Evolutionary conservation across 2,329 filamentous ascomycete genomes (phyloP), one percentile per base, ranked within the genome.

Genomic region (Paraphoma sp.): DNA sequence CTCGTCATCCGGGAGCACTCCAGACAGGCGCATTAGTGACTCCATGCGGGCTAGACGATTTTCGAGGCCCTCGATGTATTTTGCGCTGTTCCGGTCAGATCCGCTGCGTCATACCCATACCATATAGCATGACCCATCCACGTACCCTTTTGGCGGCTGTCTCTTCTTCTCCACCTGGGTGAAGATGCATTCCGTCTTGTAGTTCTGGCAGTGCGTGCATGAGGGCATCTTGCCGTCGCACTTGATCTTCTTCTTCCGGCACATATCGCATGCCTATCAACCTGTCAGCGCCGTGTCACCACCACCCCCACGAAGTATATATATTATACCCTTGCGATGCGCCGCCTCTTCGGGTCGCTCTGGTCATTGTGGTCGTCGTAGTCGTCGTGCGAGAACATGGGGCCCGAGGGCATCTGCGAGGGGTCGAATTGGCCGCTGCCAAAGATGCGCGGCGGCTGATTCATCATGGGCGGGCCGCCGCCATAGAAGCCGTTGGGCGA

Each of bases 131-230:
- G 23, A 23, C 23, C 23, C 23, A 23, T 3, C 23, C 23, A 23
- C 23, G 23, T 56, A 96, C 93, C 95, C 94, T 83, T 98, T 99
- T 1, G 94, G 95, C 51, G 95, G 94, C 76, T 91, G 95, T 56
- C 95, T 87, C 84, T 99, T 99, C 87, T 99, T 99, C 81, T 99
- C 95, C 38, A 98, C 93, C 75, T 97, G 93, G 0, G 95, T 98
- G 74, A 98, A 98, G 67, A 97, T 87, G 77, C 94, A 99, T 69
- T 97, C 93, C 5, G 93, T 97, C 83, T 97, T 97, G 83, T 97
- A 97, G 77, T 97, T 98, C 76, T 90, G 90, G 77, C 94, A 99
- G 79, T 98, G 95, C 7, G 92, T 93, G 79, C 95, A 99, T 58
- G 93, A 88, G 38, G 95, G 94, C 79, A 96, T 87, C 80, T 96